phyloP scores from a whole-genome alignment of 257 asterid genomes.

The Ehretia macrophylla region DNA sequence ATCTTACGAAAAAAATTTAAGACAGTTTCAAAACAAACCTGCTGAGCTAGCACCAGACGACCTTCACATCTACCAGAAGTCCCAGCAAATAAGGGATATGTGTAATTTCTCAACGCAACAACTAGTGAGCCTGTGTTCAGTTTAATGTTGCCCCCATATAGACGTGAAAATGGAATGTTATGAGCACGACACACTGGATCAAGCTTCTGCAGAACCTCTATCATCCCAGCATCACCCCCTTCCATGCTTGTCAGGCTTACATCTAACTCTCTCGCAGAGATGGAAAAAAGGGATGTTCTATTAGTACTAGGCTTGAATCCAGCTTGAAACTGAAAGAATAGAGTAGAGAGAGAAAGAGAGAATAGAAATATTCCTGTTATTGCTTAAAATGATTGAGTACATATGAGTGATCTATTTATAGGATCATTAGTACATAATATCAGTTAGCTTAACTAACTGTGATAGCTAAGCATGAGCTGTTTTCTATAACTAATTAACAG shows the following conservation, averaged over 20 bases:
- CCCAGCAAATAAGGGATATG: conserved; percentile 80
- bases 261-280: conserved; percentile 85
- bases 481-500: too few relatives aligned
- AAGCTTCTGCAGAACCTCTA: conserved; percentile 87
- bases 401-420: too few relatives aligned
- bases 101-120: conserved; percentile 80
- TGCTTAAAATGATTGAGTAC: too few relatives aligned
- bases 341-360: too few relatives aligned
- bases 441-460: too few relatives aligned
- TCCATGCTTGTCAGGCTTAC: conserved; percentile 72
- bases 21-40: conserved; percentile 44
- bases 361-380: too few relatives aligned
- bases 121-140: conserved; percentile 72
- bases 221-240: conserved; percentile 99
- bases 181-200: conserved; percentile 92
- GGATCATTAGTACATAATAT: too few relatives aligned
- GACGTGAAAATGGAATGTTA: conserved; percentile 85
- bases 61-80: conserved; percentile 92
- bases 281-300: conserved; percentile 71
- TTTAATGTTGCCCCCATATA: conserved; percentile 83
- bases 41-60: conserved; percentile 91
- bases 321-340: conserved; percentile 84
- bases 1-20: neutral
- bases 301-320: conserved; percentile 85
- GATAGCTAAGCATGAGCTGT: too few relatives aligned